These are phyloP conservation scores for Incumbomyces delicatus DNA, from an alignment of 2,329 filamentous ascomycete genomes.

Conservation along the genomic window DNA sequence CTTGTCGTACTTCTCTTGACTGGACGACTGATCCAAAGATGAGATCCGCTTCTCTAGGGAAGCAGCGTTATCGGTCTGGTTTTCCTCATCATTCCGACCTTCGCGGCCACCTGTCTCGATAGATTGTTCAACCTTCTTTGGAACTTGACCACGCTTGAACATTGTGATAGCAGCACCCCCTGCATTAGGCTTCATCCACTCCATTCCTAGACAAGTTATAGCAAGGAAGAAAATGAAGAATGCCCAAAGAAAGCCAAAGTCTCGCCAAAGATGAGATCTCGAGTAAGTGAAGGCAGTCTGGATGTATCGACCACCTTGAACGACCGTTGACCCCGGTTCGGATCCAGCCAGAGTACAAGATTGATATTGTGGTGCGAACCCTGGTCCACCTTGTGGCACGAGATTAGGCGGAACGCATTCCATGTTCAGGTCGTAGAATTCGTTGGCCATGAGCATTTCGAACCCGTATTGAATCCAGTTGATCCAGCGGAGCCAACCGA, in stretches of 20 bases:
- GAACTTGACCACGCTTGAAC: constrained; percentile 59
- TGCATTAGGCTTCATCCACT: constrained; percentile 66
- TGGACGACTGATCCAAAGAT: constrained; percentile 18
- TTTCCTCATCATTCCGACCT: constrained; percentile 42
- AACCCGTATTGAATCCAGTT: constrained; percentile 62
- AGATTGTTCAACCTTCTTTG: constrained; percentile 46
- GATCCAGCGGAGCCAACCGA: constrained; percentile 55
- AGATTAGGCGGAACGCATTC: constrained; percentile 47
- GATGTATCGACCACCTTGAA: constrained; percentile 50
- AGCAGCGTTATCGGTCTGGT: constrained; percentile 7
- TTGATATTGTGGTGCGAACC: constrained; percentile 41
- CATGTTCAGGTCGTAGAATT: constrained; percentile 52
- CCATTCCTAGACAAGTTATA: constrained; percentile 68
- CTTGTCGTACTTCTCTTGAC: constrained; percentile 22
- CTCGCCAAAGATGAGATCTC: constrained; percentile 53
- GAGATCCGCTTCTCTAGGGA: constrained; percentile 16
- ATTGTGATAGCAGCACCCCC: constrained; percentile 73
- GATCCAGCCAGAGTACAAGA: constrained; percentile 52
- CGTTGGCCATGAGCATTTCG: constrained; percentile 58
- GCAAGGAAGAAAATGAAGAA: constrained; percentile 67
- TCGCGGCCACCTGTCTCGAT: constrained; percentile 43
- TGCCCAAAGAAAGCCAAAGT: constrained; percentile 69
- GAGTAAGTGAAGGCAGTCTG: constrained; percentile 45
- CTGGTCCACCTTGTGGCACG: constrained; percentile 42
- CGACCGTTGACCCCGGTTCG: constrained; percentile 41